phyloP scores from a whole-genome alignment of 2,329 filamentous ascomycete genomes.

The Epichloe amarillans region DNA sequence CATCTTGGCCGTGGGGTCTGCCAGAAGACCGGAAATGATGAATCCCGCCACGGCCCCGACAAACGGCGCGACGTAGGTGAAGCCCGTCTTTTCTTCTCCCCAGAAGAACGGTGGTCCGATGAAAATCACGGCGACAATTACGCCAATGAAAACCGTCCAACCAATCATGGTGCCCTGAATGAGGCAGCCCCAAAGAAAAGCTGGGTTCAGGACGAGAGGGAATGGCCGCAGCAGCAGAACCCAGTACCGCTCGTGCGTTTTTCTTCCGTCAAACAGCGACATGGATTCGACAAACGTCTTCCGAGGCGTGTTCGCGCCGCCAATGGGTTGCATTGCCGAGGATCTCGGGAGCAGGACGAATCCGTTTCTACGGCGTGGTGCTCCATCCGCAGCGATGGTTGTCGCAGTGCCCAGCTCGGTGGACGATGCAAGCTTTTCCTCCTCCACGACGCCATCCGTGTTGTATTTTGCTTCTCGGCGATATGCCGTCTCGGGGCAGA shows the following conservation, averaged over 20 bases:
- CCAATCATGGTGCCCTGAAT: constrained; percentile 86
- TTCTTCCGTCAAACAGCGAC: constrained; percentile 65
- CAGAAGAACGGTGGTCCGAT: constrained; percentile 72
- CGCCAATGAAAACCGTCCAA: constrained; percentile 88
- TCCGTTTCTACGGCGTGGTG: constrained; percentile 6
- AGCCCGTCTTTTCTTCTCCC: constrained; percentile 68
- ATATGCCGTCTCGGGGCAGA: constrained; percentile 78
- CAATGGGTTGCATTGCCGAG: constrained; percentile 20
- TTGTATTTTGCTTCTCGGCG: constrained; percentile 53
- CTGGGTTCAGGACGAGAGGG: constrained; percentile 70
- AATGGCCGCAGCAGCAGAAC: constrained; percentile 59
- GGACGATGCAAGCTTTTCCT: constrained; percentile 9
- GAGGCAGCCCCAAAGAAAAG: constrained; percentile 65
- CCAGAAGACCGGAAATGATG: constrained; percentile 55
- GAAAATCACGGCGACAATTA: constrained; percentile 71
- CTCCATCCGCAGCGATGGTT: constrained; percentile 1
- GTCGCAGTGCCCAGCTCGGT: not conserved
- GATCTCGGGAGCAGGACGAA: constrained; percentile 21
- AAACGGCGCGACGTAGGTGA: constrained; percentile 76
- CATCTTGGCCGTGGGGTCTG: constrained; percentile 57
- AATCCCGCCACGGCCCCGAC: constrained; percentile 72
- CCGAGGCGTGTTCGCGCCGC: constrained; percentile 25
- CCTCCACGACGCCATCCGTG: constrained; percentile 27
- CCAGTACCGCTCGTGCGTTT: constrained; percentile 62
- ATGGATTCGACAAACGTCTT: constrained; percentile 50